Evolutionary conservation across 2,329 filamentous ascomycete genomes (phyloP).

Genomic region (Elsinoe batatas): DNA sequence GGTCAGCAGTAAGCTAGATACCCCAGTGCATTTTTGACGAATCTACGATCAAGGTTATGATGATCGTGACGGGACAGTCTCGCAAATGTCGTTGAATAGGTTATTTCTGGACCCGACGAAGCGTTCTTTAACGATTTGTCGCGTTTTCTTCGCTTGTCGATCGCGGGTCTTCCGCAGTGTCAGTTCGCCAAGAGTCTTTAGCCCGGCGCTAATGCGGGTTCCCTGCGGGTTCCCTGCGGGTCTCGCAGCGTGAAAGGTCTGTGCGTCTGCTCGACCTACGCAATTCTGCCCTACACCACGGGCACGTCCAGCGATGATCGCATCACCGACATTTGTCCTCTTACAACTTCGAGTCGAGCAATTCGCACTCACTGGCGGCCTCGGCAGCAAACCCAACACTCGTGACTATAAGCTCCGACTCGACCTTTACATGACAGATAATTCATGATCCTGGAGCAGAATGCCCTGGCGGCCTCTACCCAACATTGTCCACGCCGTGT

Average conservation of each 20-base stretch:
- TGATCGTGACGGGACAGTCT: neutral
- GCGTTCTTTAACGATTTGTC: too few species aligned
- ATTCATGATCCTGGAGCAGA: conserved; percentile 11
- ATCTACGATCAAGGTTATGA: conserved; percentile 7
- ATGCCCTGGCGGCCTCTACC: conserved; percentile 98
- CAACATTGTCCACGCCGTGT: conserved; percentile 95
- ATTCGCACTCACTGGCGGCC: neutral
- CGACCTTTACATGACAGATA: conserved; percentile 10
- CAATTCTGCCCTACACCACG: conserved; percentile 8
- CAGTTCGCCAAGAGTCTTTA: conserved; percentile 5
- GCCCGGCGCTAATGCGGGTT: neutral
- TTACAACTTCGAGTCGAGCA: neutral
- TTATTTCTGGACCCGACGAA: too few species aligned
- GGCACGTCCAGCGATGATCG: conserved; percentile 3
- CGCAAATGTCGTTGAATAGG: neutral
- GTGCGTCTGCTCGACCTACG: conserved; percentile 5
- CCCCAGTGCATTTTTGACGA: conserved; percentile 1
- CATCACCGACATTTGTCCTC: conserved; percentile 9
- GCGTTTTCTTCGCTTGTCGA: neutral
- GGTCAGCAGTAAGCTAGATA: conserved; percentile 6
- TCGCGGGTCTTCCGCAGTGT: neutral
- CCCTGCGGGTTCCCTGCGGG: neutral
- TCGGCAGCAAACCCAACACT: neutral
- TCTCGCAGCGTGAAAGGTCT: neutral
- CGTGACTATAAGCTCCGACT: neutral